A percentile compares a stretch with the other conserved stretches of the same genome.
These are phyloP conservation scores for Hirsutella rhossiliensis DNA, from an alignment of 2,329 filamentous ascomycete species.

Conservation along the genomic window DNA sequence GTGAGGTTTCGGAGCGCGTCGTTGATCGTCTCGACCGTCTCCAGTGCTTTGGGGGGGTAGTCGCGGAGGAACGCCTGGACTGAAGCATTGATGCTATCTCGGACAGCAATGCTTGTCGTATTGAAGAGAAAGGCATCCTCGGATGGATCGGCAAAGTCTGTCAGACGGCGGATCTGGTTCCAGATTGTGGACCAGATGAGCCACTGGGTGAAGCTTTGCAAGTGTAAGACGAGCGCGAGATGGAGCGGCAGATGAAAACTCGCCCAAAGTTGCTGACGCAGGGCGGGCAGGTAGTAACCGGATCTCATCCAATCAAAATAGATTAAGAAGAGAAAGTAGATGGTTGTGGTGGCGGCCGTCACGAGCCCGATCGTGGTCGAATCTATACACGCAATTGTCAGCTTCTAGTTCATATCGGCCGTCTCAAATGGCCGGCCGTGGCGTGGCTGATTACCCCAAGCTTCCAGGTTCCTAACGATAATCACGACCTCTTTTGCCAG, in stretches of 20 bases:
- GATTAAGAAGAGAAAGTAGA: constrained; percentile 32
- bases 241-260: constrained; percentile 51
- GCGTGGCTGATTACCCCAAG: constrained; percentile 21
- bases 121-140: constrained; percentile 5
- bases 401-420: constrained; percentile 1
- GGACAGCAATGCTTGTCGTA: constrained; percentile 9
- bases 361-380: constrained; percentile 26
- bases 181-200: constrained; percentile 30
- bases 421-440: neutral
- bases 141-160: constrained; percentile 4
- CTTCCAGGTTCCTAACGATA: constrained; percentile 27
- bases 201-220: constrained; percentile 50
- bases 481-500: constrained; percentile 38
- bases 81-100: constrained; percentile 6
- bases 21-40: constrained; percentile 8
- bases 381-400: constrained; percentile 14
- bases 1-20: constrained; percentile 15
- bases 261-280: constrained; percentile 48
- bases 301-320: constrained; percentile 54
- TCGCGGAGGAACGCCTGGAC: constrained; percentile 11
- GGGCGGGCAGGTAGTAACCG: constrained; percentile 37
- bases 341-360: constrained; percentile 22
- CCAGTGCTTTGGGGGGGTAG: constrained; percentile 14
- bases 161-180: constrained; percentile 14
- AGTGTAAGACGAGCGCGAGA: constrained; percentile 48